Conservation (phyloP, 768 basidiomycete species). For the Porphyrellus cyaneotinctus region DNA sequence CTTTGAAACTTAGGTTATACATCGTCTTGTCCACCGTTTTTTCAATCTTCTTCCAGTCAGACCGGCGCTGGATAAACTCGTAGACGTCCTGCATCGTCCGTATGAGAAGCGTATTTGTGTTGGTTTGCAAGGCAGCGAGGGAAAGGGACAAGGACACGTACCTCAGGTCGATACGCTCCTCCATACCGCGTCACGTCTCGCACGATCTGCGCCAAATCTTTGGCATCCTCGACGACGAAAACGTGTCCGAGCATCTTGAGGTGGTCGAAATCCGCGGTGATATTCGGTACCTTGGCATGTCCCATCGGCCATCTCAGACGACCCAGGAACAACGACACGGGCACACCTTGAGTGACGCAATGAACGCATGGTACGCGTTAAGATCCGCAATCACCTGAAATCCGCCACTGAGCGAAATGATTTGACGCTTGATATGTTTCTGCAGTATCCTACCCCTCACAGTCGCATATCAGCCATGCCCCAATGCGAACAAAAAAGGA, state of each 20-base stretch:
- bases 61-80: conserved; percentile 90
- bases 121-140: no score
- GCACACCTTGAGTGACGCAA: conserved; percentile 74
- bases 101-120: background rate
- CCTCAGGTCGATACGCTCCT: conserved; percentile 92
- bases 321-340: background rate
- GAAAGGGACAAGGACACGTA: conserved; percentile 29
- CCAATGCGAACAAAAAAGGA: no score
- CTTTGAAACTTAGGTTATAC: conserved; percentile 91
- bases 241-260: conserved; percentile 98
- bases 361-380: conserved; percentile 89
- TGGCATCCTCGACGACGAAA: conserved; percentile 92
- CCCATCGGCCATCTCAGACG: background rate
- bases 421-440: conserved; percentile 95
- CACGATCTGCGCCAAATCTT: conserved; percentile 94
- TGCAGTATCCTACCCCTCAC: conserved; percentile 90
- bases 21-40: conserved; percentile 93
- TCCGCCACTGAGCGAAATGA: conserved; percentile 90
- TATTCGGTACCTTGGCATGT: conserved; percentile 56
- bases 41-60: conserved; percentile 99
- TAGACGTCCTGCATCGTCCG: conserved; percentile 68
- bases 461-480: background rate
- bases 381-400: conserved; percentile 96
- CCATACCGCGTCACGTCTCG: conserved; percentile 94
- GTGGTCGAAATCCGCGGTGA: conserved; percentile 86